These are phyloP conservation scores for Insectozyma bohioensis DNA, from an alignment of 1,139 yeast species.

Conservation along the genomic window DNA sequence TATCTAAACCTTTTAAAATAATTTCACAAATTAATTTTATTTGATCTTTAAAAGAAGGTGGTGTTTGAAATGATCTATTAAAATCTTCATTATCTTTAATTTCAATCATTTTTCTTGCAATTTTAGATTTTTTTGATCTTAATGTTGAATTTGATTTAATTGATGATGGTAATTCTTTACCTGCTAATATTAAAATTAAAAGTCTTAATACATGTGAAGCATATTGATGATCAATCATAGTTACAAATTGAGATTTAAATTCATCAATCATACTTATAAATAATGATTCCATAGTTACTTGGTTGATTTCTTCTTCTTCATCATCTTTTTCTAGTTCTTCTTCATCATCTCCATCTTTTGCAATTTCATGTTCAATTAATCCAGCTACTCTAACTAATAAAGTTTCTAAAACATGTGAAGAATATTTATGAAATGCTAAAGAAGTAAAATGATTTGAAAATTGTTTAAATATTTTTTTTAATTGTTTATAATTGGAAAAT, in stretches of 20 bases:
- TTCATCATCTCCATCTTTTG: conserved; percentile 36
- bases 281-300: conserved; percentile 56
- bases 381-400: conserved; percentile 75
- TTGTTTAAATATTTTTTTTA: conserved; percentile 62
- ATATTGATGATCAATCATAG: conserved; percentile 72
- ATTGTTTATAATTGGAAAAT: conserved; percentile 61
- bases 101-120: conserved; percentile 91
- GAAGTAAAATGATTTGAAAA: conserved; percentile 72
- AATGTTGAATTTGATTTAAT: conserved; percentile 70
- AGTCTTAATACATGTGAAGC: conserved; percentile 87
- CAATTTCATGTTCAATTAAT: conserved; percentile 67
- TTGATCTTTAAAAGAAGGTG: conserved; percentile 67
- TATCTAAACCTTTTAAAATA: conserved; percentile 41
- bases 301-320: conserved; percentile 33
- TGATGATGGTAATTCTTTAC: conserved; percentile 78
- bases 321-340: conserved; percentile 32
- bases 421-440: conserved; percentile 83
- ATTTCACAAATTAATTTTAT: conserved; percentile 45
- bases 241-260: conserved; percentile 54
- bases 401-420: conserved; percentile 93
- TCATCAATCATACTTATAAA: conserved; percentile 68
- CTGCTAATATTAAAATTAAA: conserved; percentile 68
- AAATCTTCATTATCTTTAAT: conserved; percentile 75
- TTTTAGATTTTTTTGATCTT: conserved; percentile 82
- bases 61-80: conserved; percentile 66